These are phyloP conservation scores for Barnettozyma sp. DNA, from an alignment of 805 yeast species.

Conservation along the genomic window DNA sequence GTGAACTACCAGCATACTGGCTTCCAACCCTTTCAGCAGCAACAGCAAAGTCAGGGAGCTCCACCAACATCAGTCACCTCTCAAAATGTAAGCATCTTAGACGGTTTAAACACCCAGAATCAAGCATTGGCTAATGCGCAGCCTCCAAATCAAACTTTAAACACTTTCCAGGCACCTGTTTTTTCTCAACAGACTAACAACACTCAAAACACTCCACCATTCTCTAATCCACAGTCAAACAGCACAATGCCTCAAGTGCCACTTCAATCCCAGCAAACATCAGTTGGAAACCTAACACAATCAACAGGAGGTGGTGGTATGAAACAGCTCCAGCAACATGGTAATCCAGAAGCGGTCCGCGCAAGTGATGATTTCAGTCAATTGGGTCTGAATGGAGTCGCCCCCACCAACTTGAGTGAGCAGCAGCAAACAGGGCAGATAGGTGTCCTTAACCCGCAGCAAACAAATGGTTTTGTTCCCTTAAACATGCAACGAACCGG, in stretches of 20 bases:
- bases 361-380: too few relatives aligned
- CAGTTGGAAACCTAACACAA: too few relatives aligned
- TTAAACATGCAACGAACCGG: constrained; percentile 43
- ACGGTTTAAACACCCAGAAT: constrained; percentile 5
- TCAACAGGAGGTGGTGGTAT: too few relatives aligned
- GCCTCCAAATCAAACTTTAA: background rate
- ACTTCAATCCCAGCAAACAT: constrained; percentile 5
- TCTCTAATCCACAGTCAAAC: too few relatives aligned
- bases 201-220: too few relatives aligned
- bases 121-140: background rate
- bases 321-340: too few relatives aligned
- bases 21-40: constrained; percentile 27
- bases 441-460: too few relatives aligned
- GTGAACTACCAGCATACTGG: constrained; percentile 23
- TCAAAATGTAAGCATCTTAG: too few relatives aligned
- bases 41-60: constrained; percentile 15
- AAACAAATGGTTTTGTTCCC: constrained; percentile 14
- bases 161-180: background rate
- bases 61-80: background rate
- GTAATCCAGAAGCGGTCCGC: too few relatives aligned
- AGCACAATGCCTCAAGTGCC: constrained; percentile 1
- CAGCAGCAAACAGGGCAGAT: too few relatives aligned
- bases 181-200: background rate
- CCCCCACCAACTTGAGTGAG: too few relatives aligned
- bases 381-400: too few relatives aligned